Evolutionary conservation across 2,329 filamentous ascomycete genomes (phyloP).

Genomic region (Phoma sp.): DNA sequence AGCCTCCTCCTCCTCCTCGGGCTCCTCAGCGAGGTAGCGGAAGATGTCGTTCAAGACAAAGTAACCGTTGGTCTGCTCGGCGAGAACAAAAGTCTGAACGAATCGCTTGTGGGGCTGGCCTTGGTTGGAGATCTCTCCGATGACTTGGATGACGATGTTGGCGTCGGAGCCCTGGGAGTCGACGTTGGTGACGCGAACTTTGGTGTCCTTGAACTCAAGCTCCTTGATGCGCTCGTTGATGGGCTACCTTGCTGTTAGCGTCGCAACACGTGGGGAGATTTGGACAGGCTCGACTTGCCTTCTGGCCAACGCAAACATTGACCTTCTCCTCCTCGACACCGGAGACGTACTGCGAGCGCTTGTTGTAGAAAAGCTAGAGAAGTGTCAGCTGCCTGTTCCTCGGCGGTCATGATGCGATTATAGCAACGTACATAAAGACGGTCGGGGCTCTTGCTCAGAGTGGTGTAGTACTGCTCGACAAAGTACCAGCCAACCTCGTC

Average conservation of each 20-base stretch:
- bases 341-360: slow-evolving; percentile 92
- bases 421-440: slow-evolving; percentile 72
- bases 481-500: slow-evolving; percentile 99
- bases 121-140: slow-evolving; percentile 97
- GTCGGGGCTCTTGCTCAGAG: slow-evolving; percentile 89
- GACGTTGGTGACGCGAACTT: slow-evolving; percentile 97
- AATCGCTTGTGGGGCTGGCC: slow-evolving; percentile 91
- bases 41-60: slow-evolving; percentile 99
- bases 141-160: slow-evolving; percentile 97
- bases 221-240: slow-evolving; percentile 95
- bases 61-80: slow-evolving; percentile 94
- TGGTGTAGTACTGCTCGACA: slow-evolving; percentile 99
- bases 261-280: not conserved
- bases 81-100: slow-evolving; percentile 95
- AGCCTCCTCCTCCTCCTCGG: slow-evolving; percentile 66
- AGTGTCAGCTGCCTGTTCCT: slow-evolving; percentile 26
- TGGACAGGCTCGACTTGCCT: slow-evolving; percentile 62
- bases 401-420: not conserved
- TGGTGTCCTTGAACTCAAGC: slow-evolving; percentile 95
- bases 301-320: slow-evolving; percentile 83
- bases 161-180: slow-evolving; percentile 92
- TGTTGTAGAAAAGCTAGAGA: slow-evolving; percentile 84
- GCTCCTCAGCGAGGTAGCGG: slow-evolving; percentile 86
- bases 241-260: slow-evolving; percentile 59
- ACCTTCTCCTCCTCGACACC: slow-evolving; percentile 90